Percentiles rank a stretch among this genome's conserved stretches.
Evolutionary conservation across 805 yeast genomes (phyloP).

Genomic region (Myxozyma melibiosi): DNA sequence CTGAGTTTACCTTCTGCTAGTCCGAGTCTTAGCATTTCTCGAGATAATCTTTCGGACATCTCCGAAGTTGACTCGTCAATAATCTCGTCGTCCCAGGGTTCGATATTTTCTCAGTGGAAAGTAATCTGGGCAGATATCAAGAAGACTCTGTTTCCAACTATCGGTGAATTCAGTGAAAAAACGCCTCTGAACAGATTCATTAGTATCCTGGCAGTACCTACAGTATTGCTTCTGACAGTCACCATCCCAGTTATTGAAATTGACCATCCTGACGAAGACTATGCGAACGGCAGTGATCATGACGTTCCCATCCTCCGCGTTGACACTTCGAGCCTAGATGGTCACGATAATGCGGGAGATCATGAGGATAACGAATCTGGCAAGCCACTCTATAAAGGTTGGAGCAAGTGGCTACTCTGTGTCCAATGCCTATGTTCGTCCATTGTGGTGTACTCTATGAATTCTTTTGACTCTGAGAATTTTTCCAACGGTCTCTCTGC

Average conservation of each 20-base stretch:
- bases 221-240: conserved; percentile 39
- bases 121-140: not conserved
- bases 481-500: conserved; percentile 1
- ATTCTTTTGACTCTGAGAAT: conserved; percentile 8
- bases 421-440: conserved; percentile 43
- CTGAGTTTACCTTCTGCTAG: conserved; percentile 1
- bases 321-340: conserved; percentile 1
- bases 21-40: not conserved
- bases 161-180: conserved; percentile 36
- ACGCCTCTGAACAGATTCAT: conserved; percentile 35
- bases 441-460: conserved; percentile 37
- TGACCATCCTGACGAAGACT: conserved; percentile 4
- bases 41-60: conserved; percentile 8
- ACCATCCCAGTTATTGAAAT: conserved; percentile 42
- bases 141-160: conserved; percentile 40
- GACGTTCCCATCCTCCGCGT: conserved; percentile 10
- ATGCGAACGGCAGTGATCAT: not conserved
- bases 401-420: conserved; percentile 37
- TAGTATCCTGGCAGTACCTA: conserved; percentile 40
- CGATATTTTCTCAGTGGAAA: not conserved
- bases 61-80: conserved; percentile 10
- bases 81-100: not conserved
- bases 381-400: conserved; percentile 16
- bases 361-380: conserved; percentile 30
- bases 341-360: not conserved